Evolutionary conservation across 2,329 filamentous ascomycete genomes (phyloP).

Genomic region (Karstenula rhodostoma): DNA sequence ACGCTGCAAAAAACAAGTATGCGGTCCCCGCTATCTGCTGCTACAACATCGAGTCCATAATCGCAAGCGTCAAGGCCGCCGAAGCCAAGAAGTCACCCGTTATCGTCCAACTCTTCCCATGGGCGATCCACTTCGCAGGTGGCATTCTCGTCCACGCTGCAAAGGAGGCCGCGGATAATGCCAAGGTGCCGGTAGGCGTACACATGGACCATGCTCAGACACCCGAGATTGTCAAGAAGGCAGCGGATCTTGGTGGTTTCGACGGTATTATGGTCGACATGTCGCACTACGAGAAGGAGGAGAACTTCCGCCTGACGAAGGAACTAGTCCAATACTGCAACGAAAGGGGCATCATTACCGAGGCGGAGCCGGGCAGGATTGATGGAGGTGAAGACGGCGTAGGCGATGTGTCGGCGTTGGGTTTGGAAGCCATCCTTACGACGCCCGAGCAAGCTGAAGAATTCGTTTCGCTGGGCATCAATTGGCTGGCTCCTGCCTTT

Average conservation of each 20-base stretch:
- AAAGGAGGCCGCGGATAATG: constrained; percentile 51
- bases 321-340: constrained; percentile 71
- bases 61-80: constrained; percentile 73
- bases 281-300: constrained; percentile 74
- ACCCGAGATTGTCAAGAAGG: constrained; percentile 67
- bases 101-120: constrained; percentile 78
- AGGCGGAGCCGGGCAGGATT: constrained; percentile 76
- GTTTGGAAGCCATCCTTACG: constrained; percentile 68
- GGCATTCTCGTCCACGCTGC: constrained; percentile 55
- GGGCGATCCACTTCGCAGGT: constrained; percentile 73
- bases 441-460: constrained; percentile 74
- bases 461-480: constrained; percentile 75
- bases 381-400: constrained; percentile 80
- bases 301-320: constrained; percentile 71
- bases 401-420: constrained; percentile 66
- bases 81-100: constrained; percentile 72
- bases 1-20: constrained; percentile 64
- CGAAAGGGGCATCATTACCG: constrained; percentile 70
- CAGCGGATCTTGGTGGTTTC: constrained; percentile 58
- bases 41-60: constrained; percentile 76
- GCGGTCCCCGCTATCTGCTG: constrained; percentile 69
- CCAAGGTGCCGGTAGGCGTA: constrained; percentile 65
- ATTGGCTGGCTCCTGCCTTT: constrained; percentile 78
- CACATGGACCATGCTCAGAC: constrained; percentile 74
- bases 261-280: constrained; percentile 68